Percentiles rank a stretch among this genome's conserved stretches.
These are phyloP conservation scores for Neonothopanus nambi DNA, from an alignment of 1,284 basidiomycete species.

Conservation along the genomic window DNA sequence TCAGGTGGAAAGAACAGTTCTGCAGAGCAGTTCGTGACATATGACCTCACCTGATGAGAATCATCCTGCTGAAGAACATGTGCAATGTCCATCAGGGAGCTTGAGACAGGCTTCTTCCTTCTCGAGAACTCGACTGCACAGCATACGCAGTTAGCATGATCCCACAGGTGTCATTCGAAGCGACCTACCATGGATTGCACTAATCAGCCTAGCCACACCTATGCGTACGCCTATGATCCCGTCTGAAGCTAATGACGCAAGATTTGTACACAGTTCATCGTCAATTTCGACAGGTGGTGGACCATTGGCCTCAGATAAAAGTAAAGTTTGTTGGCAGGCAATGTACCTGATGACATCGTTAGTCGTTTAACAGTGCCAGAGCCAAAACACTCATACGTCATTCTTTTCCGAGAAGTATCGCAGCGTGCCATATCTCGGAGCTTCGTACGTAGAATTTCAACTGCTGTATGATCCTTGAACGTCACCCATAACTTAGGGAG, in stretches of 20 bases:
- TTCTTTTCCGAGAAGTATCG: constrained; percentile 64
- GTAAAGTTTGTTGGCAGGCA: constrained; percentile 69
- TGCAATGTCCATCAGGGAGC: constrained; percentile 36
- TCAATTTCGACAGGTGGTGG: constrained; percentile 46
- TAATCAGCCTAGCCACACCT: constrained; percentile 72
- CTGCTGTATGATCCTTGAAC: constrained; percentile 40
- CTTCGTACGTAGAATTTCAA: constrained; percentile 47
- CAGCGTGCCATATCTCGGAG: constrained; percentile 58
- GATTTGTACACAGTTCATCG: constrained; percentile 57
- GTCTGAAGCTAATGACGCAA: constrained; percentile 66
- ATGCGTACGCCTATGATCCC: constrained; percentile 87
- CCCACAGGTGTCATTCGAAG: not conserved
- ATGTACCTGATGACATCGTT: constrained; percentile 50
- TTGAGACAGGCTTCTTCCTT: constrained; percentile 20
- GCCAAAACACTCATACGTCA: constrained; percentile 57
- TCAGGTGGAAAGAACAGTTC: constrained; percentile 3
- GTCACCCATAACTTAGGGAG: constrained; percentile 54
- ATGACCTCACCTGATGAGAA: constrained; percentile 50
- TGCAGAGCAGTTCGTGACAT: constrained; percentile 27
- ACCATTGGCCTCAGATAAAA: constrained; percentile 39
- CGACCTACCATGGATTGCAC: constrained; percentile 52
- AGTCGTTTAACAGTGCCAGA: constrained; percentile 14
- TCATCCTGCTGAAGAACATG: constrained; percentile 45
- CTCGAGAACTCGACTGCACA: constrained; percentile 7
- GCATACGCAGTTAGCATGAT: constrained; percentile 17